Base-by-base conservation (phyloP, 2,329 filamentous ascomycete genomes). In the Myriosclerotinia duriaeana region DNA sequence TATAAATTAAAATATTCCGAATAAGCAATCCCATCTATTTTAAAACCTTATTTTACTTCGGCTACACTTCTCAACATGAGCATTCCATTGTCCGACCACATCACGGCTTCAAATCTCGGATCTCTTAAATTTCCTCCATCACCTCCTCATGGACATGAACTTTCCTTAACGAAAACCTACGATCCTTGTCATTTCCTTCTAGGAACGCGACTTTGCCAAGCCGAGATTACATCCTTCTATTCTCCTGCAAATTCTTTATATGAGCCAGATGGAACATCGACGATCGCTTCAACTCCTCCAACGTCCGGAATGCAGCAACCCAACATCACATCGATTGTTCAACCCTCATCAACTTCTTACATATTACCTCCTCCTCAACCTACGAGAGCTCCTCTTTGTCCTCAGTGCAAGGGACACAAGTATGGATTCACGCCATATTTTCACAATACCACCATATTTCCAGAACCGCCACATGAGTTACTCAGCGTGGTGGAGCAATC, bases 391-490 rank as follows among this genome's bases (percentile, higher is more conserved):
- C 63, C 65, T 12, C 56, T 60, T 17, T 74, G 72, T 42, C 61
- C 65, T 11, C 56, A 67, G 38, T 74, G 72, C 66, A 72, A 69
- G 67, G 73, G 73, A 14, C 62, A 69, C 20, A 70, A 69, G 20
- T 73, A 72, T 63, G 66, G 68, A 58, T 74, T 72, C 69, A 72
- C 68, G 17, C 53, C 69, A 4, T 74, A 74, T 56, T 74, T 74
- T 64, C 73, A 74, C 62, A 74, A 74, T 55, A 66, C 53, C 5
- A 64, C 53, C 1, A 64, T 73, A 58, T 73, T 73, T 65, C 20
- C 64, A 17, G 53, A 66, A 15, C 71, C 72, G 66, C 73, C 73
- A 36, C 73, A 74, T 48, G 66, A 65, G 11, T 59, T 74, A 1
- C 66, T 74, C 3, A 30, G 52, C 17, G 44, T 68, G 5, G 64